phyloP scores from a whole-genome alignment of 2,329 filamentous ascomycete species.

The Fusarium coicis region DNA sequence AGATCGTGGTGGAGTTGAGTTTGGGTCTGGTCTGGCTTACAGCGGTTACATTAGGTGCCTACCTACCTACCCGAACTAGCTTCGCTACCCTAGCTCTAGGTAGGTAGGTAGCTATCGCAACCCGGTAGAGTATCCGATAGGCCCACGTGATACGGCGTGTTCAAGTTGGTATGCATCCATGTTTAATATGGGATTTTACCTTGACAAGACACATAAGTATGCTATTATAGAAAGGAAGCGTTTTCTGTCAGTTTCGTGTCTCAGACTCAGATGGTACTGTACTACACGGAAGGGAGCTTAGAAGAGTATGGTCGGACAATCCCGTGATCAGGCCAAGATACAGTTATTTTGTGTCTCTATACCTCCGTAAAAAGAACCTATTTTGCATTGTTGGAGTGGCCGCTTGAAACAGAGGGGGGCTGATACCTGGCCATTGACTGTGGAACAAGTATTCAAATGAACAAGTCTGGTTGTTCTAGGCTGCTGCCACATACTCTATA shows the following conservation, averaged over 20 bases:
- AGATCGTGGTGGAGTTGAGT: slow-evolving; percentile 28
- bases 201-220: background rate
- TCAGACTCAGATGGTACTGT: slow-evolving; percentile 19
- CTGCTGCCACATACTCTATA: background rate
- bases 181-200: background rate
- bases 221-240: background rate
- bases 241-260: slow-evolving; percentile 14
- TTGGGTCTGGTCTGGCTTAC: slow-evolving; percentile 33
- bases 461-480: background rate
- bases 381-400: background rate
- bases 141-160: slow-evolving; percentile 39
- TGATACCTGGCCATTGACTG: background rate
- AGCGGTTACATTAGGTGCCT: slow-evolving; percentile 41
- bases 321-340: slow-evolving; percentile 13
- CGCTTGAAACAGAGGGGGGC: background rate
- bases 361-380: background rate
- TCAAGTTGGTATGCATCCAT: background rate
- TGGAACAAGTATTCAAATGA: background rate
- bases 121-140: slow-evolving; percentile 34
- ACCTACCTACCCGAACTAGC: slow-evolving; percentile 3
- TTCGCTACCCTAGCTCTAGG: background rate
- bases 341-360: background rate
- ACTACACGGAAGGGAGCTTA: background rate
- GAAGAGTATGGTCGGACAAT: slow-evolving; percentile 27
- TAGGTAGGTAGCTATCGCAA: slow-evolving; percentile 6